Conservation (phyloP, 176 grass and related monocot species). For the Phoenix dactylifera region DNA sequence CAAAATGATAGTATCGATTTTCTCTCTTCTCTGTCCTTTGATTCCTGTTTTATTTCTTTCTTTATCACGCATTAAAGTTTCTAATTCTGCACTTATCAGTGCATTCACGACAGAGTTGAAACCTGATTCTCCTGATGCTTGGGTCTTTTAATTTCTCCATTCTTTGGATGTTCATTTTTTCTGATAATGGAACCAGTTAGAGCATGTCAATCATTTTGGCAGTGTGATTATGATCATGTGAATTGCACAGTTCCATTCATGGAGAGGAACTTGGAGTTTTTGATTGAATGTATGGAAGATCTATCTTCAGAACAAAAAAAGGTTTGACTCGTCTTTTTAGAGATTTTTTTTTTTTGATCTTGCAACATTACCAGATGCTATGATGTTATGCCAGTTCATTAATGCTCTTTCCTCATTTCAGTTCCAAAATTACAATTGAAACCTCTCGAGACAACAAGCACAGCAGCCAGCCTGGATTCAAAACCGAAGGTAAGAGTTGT, state of each 20-base stretch:
- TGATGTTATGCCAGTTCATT: not conserved
- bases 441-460: slow-evolving; percentile 80
- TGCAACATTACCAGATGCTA: not conserved
- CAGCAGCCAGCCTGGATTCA: slow-evolving; percentile 89
- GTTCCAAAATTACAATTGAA: slow-evolving; percentile 98
- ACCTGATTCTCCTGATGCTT: slow-evolving; percentile 70
- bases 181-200: too few species aligned
- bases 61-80: slow-evolving; percentile 66
- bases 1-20: too few species aligned
- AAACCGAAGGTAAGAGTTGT: slow-evolving; percentile 65
- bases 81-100: slow-evolving; percentile 91
- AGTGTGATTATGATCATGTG: slow-evolving; percentile 88
- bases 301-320: slow-evolving; percentile 93
- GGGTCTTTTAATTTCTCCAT: slow-evolving; percentile 32
- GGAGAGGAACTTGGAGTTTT: slow-evolving; percentile 96
- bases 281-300: slow-evolving; percentile 99
- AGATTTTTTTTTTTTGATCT: too few species aligned
- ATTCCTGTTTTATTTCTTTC: too few species aligned
- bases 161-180: too few species aligned
- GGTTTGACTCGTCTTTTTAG: slow-evolving; percentile 22
- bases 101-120: slow-evolving; percentile 92
- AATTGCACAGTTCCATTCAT: slow-evolving; percentile 93
- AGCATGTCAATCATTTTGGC: not conserved
- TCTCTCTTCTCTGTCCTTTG: too few species aligned
- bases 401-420: slow-evolving; percentile 27